Evolutionary conservation across 306 rosid species (phyloP).

Genomic region (Fragaria iinumae): DNA sequence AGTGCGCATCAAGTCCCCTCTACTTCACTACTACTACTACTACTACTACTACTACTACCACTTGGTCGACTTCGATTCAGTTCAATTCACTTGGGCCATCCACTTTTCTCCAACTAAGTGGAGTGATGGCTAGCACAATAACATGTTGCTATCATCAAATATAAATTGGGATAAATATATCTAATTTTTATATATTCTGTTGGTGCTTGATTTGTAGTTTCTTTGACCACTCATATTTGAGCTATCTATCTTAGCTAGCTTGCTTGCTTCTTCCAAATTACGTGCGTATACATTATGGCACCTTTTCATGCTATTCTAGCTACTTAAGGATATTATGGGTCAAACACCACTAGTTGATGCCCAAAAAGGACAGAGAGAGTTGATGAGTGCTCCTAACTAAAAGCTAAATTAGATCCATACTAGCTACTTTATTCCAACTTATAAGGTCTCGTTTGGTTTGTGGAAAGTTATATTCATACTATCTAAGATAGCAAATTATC

Average conservation of each 20-base stretch:
- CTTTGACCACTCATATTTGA: constrained; percentile 8
- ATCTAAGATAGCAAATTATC: neutral
- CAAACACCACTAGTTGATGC: neutral
- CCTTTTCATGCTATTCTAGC: neutral
- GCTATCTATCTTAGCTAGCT: neutral
- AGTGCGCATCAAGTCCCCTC: constrained; percentile 13
- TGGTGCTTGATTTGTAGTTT: neutral
- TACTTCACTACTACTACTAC: neutral
- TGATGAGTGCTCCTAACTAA: neutral
- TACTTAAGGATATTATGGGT: constrained; percentile 3
- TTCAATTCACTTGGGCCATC: neutral
- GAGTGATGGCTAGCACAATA: neutral
- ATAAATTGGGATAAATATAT: neutral
- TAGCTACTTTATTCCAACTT: neutral
- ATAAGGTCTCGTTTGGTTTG: too few species aligned
- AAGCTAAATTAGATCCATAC: neutral
- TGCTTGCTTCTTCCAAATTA: neutral
- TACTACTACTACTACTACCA: too few species aligned
- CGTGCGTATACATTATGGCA: constrained; percentile 2
- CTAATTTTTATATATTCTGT: neutral
- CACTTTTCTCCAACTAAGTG: neutral
- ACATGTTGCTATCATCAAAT: constrained; percentile 3
- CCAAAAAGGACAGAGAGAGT: neutral
- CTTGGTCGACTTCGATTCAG: neutral
- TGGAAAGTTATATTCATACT: neutral